Evolutionary conservation across 306 rosid species (phyloP).

Genomic region (Cucurbita ficifolia): DNA sequence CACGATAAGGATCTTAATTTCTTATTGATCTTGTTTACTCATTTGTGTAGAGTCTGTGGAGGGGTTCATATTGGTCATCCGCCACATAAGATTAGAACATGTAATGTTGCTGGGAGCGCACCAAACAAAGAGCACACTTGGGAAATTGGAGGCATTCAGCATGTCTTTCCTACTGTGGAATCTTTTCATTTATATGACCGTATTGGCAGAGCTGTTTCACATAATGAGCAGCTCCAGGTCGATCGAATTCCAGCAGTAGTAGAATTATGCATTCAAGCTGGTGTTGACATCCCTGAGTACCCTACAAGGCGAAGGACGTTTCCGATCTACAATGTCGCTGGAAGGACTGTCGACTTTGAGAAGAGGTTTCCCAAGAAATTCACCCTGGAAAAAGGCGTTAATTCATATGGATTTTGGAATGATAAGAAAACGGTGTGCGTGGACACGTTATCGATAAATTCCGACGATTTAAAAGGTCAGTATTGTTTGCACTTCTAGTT

Average conservation of each 20-base stretch:
- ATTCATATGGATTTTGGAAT: conserved; percentile 34
- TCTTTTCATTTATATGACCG: conserved; percentile 61
- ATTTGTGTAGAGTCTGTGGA: conserved; percentile 37
- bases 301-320: conserved; percentile 53
- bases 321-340: conserved; percentile 48
- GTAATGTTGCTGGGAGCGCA: conserved; percentile 42
- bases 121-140: conserved; percentile 52
- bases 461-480: conserved; percentile 35
- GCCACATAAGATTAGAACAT: conserved; percentile 56
- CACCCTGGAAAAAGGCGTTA: conserved; percentile 28
- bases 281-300: conserved; percentile 43
- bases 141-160: conserved; percentile 41
- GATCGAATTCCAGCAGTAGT: conserved; percentile 58
- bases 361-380: conserved; percentile 35
- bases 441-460: conserved; percentile 13
- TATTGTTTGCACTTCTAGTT: not conserved
- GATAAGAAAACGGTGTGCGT: conserved; percentile 12
- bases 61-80: conserved; percentile 60
- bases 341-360: conserved; percentile 58
- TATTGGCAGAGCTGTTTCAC: conserved; percentile 58
- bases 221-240: conserved; percentile 46
- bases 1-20: not conserved
- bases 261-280: conserved; percentile 61
- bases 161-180: conserved; percentile 39
- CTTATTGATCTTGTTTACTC: conserved; percentile 6